A percentile compares a stretch with the other conserved stretches of the same genome.
These are phyloP conservation scores for Coemansia sp. DNA, from an alignment of 192 early-diverging fungal species.

Conservation along the genomic window DNA sequence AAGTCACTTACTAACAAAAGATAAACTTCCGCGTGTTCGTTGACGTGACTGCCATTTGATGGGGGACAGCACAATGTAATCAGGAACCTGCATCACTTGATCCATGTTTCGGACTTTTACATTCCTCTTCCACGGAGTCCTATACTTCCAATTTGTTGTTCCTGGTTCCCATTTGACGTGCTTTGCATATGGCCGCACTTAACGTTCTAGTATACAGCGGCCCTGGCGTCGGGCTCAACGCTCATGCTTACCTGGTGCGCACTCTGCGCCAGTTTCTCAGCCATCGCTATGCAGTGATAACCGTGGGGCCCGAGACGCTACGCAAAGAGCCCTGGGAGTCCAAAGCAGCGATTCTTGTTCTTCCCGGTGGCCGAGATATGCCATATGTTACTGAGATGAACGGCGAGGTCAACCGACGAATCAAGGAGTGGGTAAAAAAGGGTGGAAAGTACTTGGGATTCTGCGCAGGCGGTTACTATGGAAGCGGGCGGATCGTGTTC, in stretches of 20 bases:
- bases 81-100: too few species aligned
- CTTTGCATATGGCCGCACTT: conserved; percentile 22
- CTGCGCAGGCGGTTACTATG: conserved; percentile 91
- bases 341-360: conserved; percentile 79
- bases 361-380: conserved; percentile 87
- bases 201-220: conserved; percentile 56
- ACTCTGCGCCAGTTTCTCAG: conserved; percentile 78
- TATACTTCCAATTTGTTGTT: not conserved
- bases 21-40: too few species aligned
- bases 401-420: conserved; percentile 59
- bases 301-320: conserved; percentile 72
- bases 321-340: conserved; percentile 82
- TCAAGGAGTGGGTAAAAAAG: conserved; percentile 62
- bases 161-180: not conserved
- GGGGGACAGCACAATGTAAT: too few species aligned
- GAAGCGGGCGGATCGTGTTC: conserved; percentile 68
- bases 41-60: too few species aligned
- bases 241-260: conserved; percentile 32
- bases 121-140: not conserved
- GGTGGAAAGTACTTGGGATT: conserved; percentile 92
- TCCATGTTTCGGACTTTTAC: too few species aligned
- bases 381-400: conserved; percentile 77
- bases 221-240: conserved; percentile 39
- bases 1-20: too few species aligned
- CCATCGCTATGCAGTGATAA: conserved; percentile 84